Evolutionary conservation across 257 asterid genomes (phyloP).

Genomic region (Catharanthus roseus): DNA sequence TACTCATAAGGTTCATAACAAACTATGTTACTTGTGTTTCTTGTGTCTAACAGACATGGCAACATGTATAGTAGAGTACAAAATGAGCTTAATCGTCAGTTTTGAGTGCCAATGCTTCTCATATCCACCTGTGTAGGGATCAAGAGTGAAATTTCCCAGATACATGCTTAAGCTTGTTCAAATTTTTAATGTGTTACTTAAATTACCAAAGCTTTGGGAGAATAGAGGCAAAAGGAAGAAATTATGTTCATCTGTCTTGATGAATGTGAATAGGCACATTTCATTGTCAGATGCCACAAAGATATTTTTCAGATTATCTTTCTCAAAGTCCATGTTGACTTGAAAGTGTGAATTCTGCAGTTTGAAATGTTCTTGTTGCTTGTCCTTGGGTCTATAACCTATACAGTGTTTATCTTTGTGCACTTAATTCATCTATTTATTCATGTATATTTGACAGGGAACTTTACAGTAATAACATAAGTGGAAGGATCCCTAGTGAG

Average conservation of each 20-base stretch:
- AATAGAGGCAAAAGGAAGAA: background rate
- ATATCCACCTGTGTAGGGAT: background rate
- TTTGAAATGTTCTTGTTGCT: background rate
- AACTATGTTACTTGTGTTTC: background rate
- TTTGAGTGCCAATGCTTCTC: background rate
- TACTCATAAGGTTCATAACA: background rate
- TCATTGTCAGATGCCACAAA: background rate
- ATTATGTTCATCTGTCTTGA: background rate
- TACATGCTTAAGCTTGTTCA: no score
- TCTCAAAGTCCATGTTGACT: background rate
- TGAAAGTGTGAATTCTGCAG: background rate
- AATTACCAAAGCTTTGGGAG: background rate
- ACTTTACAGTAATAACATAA: constrained; percentile 82
- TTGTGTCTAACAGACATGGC: background rate
- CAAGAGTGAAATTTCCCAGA: constrained; percentile 30
- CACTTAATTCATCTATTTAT: background rate
- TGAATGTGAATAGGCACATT: background rate
- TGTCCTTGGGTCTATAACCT: background rate
- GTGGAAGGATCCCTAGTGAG: constrained; percentile 73
- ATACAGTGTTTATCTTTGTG: background rate
- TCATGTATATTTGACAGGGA: constrained; percentile 44
- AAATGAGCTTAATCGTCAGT: background rate
- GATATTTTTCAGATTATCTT: background rate
- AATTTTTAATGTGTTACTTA: background rate
- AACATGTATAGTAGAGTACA: background rate